A percentile compares a stretch with the other conserved stretches of the same genome.
phyloP scores from a whole-genome alignment of 768 basidiomycete genomes.

The Podaxis carcinomalis region DNA sequence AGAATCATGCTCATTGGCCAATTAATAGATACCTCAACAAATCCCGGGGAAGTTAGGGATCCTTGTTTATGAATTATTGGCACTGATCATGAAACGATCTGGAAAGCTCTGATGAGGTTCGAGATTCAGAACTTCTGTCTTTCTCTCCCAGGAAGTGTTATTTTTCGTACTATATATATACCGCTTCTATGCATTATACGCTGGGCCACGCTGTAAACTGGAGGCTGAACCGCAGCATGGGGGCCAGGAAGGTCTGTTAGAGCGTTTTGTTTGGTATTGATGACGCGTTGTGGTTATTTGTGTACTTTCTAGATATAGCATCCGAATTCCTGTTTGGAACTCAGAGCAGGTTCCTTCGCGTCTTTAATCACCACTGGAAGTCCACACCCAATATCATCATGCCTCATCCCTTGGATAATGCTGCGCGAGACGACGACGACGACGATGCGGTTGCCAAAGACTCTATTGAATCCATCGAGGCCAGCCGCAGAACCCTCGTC shows the following conservation, averaged over 20 bases:
- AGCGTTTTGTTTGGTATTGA: background rate
- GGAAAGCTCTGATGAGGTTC: background rate
- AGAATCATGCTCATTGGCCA: background rate
- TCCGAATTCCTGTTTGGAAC: background rate
- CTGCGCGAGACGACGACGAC: background rate
- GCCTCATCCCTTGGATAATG: background rate
- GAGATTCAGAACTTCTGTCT: background rate
- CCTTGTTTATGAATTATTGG: slow-evolving; percentile 5
- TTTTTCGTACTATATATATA: background rate
- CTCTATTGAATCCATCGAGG: slow-evolving; percentile 1
- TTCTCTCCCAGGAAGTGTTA: background rate
- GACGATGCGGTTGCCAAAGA: background rate
- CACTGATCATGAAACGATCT: background rate
- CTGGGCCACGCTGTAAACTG: too few species aligned
- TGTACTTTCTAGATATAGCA: background rate
- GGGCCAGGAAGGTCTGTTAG: too few species aligned
- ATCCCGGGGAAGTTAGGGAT: slow-evolving; percentile 9
- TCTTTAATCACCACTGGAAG: background rate
- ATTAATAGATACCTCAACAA: slow-evolving; percentile 14
- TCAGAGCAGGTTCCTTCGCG: background rate
- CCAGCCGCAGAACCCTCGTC: slow-evolving; percentile 3
- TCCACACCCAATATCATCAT: slow-evolving; percentile 1
- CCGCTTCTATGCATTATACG: background rate
- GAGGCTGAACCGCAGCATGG: too few species aligned
- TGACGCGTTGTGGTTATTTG: background rate